Evolutionary conservation across 2,329 filamentous ascomycete species (phyloP).

Genomic region (Aciculosporium take): DNA sequence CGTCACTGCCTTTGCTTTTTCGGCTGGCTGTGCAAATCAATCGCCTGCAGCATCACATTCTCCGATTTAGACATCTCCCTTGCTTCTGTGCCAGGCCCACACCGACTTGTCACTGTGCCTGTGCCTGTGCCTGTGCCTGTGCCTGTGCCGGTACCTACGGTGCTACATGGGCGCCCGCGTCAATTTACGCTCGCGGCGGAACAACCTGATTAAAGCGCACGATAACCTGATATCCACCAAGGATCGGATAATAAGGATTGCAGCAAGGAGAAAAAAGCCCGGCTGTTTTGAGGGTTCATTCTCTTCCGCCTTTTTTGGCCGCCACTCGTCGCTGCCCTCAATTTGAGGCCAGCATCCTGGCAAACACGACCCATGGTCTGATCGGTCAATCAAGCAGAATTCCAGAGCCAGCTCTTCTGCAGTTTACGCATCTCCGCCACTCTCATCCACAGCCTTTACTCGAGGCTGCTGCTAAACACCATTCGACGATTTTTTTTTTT

Average conservation of each 20-base stretch:
- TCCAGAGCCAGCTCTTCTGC: conserved; percentile 5
- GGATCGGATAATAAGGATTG: neutral
- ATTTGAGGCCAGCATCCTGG: conserved; percentile 1
- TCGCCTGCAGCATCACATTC: neutral
- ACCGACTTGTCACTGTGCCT: neutral
- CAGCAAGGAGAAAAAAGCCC: neutral
- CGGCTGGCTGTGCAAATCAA: neutral
- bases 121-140: neutral
- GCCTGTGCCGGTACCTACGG: neutral
- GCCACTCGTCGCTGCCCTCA: neutral
- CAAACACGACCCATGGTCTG: conserved; percentile 7
- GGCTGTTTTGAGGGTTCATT: neutral
- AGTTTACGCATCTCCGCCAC: neutral
- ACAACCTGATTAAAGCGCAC: neutral
- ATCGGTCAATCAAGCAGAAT: conserved; percentile 8
- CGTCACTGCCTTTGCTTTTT: neutral
- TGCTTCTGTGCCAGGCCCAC: neutral
- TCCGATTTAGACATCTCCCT: neutral
- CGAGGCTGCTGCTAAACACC: neutral
- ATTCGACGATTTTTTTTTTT: neutral
- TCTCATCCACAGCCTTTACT: neutral
- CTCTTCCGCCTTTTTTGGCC: neutral
- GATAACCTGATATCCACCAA: neutral
- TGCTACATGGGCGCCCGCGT: too few relatives aligned
- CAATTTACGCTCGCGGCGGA: neutral